Evolutionary conservation across 257 asterid species (phyloP), one percentile per base, ranked within the genome.

Genomic region (Henckelia pumila): DNA sequence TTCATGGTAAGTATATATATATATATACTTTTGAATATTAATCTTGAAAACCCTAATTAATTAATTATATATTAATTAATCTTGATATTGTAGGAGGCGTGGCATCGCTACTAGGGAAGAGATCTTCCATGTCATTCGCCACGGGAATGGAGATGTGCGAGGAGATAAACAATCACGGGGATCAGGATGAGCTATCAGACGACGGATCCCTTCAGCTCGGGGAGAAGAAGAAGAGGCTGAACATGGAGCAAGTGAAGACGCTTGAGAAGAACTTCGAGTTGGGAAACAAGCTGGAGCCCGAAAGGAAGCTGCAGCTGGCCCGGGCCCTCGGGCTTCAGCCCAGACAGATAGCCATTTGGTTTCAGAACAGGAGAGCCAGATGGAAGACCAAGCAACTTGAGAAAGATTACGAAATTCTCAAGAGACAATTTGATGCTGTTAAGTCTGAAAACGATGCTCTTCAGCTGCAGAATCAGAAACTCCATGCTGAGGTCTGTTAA

Each of bases 291-390:
- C 85, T 82, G 70, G 85, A 82, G 14, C 83, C 83, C 0, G 85
- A 77, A 32, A 63, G 74, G 56, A 82, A 82, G 63, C 26, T 60
- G 20, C 77, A 82, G 63, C 58, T 82, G 11, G 85, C 87, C 7
- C 74, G 55, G 17, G 87, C 80, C 68, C 59, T 79, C 44, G 79
- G 83, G 30, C 83, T 82, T 21, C 83, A 82, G 60, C 87, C 87
- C 4, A 47, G 87, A 62, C 85, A 82, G 71, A 73, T 82, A 4
- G 85, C 87, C 10, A 79, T 82, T 33, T 82, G 87, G 87, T 82
- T 82, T 72, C 87, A 82, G 37, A 82, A 82, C n/a, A 78, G 85
- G 11, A 78, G 85, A 0, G 87, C 87, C 23, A 67, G 87, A 0
- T 82, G 79, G 81, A 82, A 82, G 57, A 77, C 83, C 0, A 82